Evolutionary conservation across 2,329 filamentous ascomycete genomes (phyloP).

Genomic region (Colletotrichum viniferum): DNA sequence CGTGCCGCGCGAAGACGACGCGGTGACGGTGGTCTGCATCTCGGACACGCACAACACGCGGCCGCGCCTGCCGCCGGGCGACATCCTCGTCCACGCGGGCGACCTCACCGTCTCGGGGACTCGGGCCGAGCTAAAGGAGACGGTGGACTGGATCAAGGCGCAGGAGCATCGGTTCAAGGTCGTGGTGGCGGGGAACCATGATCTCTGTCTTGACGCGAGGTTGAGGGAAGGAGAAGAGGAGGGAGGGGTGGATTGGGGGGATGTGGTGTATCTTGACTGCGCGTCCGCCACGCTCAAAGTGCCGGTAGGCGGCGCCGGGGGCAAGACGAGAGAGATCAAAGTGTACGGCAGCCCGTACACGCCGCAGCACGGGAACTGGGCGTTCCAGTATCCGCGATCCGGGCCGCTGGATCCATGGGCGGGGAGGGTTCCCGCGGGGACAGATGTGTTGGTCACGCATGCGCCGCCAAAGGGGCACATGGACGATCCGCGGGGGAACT

Average conservation of each 20-base stretch:
- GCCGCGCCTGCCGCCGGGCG: conserved; percentile 40
- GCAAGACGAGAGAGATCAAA: conserved; percentile 21
- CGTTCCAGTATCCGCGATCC: conserved; percentile 43
- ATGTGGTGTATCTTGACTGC: conserved; percentile 29
- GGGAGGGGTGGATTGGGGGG: conserved; percentile 25
- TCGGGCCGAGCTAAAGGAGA: conserved; percentile 40
- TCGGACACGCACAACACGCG: conserved; percentile 49
- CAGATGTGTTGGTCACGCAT: conserved; percentile 45
- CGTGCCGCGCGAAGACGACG: neutral
- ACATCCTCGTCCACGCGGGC: conserved; percentile 52
- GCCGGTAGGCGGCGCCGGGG: conserved; percentile 24
- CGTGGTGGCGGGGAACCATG: conserved; percentile 52
- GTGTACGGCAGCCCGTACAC: conserved; percentile 41
- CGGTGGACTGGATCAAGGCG: conserved; percentile 44
- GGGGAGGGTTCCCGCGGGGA: conserved; percentile 24
- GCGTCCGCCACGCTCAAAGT: conserved; percentile 19
- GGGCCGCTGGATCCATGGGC: conserved; percentile 30
- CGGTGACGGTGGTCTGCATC: conserved; percentile 39
- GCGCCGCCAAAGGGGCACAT: conserved; percentile 39
- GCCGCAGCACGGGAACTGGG: conserved; percentile 38
- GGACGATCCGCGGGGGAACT: conserved; percentile 30
- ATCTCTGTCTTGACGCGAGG: conserved; percentile 34
- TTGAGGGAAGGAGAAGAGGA: conserved; percentile 1
- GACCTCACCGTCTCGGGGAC: conserved; percentile 52
- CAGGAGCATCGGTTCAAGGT: conserved; percentile 48